Conservation (phyloP, 1,139 yeast species). For the Magnusiomyces suaveolens region DNA sequence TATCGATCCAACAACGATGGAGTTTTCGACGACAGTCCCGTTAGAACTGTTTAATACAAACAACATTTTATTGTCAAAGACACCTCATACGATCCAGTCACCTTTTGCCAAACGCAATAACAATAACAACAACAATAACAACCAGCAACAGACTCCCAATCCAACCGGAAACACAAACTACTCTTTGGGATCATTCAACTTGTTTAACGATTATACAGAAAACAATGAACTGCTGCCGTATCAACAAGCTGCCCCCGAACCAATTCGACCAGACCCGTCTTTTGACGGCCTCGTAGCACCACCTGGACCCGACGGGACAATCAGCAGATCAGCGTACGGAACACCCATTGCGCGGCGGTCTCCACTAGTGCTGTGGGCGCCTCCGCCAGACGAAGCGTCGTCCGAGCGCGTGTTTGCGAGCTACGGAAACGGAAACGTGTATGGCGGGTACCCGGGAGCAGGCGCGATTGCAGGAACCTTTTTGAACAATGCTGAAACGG, state of each 20-base stretch:
- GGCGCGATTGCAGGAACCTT: neutral
- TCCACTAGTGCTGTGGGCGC: constrained; percentile 2
- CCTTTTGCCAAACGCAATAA: constrained; percentile 1
- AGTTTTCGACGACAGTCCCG: neutral
- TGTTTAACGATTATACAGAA: constrained; percentile 3
- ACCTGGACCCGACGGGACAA: constrained; percentile 2
- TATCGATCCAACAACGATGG: neutral
- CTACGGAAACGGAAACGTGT: neutral
- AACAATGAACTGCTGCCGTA: constrained; percentile 2
- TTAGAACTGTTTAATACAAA: neutral
- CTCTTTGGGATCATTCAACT: neutral
- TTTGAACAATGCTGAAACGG: neutral
- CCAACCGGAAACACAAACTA: neutral
- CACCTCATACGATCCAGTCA: constrained; percentile 3
- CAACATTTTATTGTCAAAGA: neutral
- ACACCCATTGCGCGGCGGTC: constrained; percentile 2
- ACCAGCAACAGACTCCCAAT: neutral
- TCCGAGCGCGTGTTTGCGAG: neutral
- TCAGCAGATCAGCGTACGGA: neutral
- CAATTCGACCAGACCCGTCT: neutral
- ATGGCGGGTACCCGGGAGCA: neutral
- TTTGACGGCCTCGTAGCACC: constrained; percentile 4
- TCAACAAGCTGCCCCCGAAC: constrained; percentile 1
- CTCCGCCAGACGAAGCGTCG: neutral
- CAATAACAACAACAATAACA: neutral